phyloP scores from a whole-genome alignment of 352 stramenopile genomes.

The Phytophthora foliorum region DNA sequence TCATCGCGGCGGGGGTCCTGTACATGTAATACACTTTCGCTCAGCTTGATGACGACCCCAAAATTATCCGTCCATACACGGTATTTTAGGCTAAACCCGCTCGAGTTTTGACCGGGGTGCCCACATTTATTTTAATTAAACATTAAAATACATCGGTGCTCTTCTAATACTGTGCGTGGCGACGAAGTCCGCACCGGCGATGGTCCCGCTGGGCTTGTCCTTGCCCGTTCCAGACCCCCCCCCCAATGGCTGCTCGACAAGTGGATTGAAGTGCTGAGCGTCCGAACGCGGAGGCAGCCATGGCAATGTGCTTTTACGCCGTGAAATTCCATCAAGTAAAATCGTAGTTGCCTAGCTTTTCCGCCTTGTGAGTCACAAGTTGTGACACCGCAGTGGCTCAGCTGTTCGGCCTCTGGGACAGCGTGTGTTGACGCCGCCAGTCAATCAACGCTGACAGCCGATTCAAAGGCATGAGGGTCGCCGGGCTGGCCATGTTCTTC shows the following conservation, averaged over 20 bases:
- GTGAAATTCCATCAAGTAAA: too few relatives aligned
- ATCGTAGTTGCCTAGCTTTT: neutral
- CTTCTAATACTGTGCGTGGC: neutral
- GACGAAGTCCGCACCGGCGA: neutral
- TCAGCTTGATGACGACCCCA: conserved; percentile 25
- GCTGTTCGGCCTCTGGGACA: too few relatives aligned
- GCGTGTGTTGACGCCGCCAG: too few relatives aligned
- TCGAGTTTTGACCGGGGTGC: too few relatives aligned
- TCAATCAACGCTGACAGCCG: neutral
- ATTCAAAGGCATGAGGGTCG: neutral
- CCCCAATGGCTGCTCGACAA: conserved; percentile 33
- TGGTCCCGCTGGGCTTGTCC: conserved; percentile 8
- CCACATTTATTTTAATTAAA: too few relatives aligned
- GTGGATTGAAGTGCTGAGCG: conserved; percentile 32
- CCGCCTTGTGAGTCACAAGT: neutral
- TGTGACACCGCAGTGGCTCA: too few relatives aligned
- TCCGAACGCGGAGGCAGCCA: conserved; percentile 1
- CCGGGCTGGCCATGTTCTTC: neutral
- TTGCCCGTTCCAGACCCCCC: conserved; percentile 13
- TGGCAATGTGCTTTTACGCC: too few relatives aligned
- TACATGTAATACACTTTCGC: conserved; percentile 13
- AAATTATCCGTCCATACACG: conserved; percentile 1
- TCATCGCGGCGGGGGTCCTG: neutral
- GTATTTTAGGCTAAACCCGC: too few relatives aligned
- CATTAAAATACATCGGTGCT: too few relatives aligned